Evolutionary conservation across 306 rosid genomes (phyloP).

Genomic region (Carpinus viminea): DNA sequence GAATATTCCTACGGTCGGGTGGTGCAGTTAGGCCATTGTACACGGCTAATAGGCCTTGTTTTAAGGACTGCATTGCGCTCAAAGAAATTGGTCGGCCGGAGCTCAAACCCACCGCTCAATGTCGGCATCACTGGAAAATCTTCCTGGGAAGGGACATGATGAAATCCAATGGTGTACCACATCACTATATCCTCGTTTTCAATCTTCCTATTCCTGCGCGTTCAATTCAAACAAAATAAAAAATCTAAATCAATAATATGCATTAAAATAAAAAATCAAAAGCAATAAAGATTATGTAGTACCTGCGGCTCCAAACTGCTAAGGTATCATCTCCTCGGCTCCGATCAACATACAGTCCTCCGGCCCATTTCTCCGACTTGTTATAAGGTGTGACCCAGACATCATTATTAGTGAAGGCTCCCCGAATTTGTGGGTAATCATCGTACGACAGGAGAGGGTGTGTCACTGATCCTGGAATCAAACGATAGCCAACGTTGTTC

Average conservation of each 20-base stretch:
- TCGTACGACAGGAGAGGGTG: slow-evolving; percentile 40
- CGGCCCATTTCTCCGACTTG: slow-evolving; percentile 57
- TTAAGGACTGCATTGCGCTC: slow-evolving; percentile 67
- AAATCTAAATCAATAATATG: neutral
- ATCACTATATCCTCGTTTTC: slow-evolving; percentile 50
- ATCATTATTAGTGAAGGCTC: slow-evolving; percentile 49
- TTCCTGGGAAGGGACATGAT: slow-evolving; percentile 67
- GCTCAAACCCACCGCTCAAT: slow-evolving; percentile 53
- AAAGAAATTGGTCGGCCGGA: slow-evolving; percentile 72
- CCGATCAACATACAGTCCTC: slow-evolving; percentile 40
- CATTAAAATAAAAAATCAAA: neutral
- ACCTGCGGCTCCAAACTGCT: slow-evolving; percentile 43
- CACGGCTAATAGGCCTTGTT: slow-evolving; percentile 27
- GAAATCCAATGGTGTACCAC: slow-evolving; percentile 67
- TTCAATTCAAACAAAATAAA: neutral
- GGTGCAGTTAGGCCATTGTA: slow-evolving; percentile 26
- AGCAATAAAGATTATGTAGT: neutral
- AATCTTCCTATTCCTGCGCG: slow-evolving; percentile 42
- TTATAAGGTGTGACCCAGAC: slow-evolving; percentile 59
- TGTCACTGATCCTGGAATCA: slow-evolving; percentile 34
- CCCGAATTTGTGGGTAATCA: slow-evolving; percentile 63
- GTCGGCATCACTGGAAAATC: slow-evolving; percentile 69
- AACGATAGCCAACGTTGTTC: slow-evolving; percentile 50
- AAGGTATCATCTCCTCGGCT: slow-evolving; percentile 58
- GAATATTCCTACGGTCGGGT: neutral